Conservation (phyloP, 2,329 filamentous ascomycete genomes). For the Colletotrichum sp. region DNA sequence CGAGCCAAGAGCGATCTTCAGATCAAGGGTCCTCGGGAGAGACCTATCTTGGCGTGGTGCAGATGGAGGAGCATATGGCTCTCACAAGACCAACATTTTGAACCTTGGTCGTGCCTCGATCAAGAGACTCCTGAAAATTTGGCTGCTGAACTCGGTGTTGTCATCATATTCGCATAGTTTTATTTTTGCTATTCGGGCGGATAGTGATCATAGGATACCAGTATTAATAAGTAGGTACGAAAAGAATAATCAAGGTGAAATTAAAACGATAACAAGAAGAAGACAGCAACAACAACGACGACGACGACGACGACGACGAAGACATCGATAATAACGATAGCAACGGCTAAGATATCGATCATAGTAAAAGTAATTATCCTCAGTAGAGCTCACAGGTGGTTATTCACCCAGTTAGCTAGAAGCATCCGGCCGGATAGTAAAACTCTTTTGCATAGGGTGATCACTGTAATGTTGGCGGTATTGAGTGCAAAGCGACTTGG, state of each 20-base stretch:
- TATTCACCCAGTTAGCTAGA: too few species aligned
- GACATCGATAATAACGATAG: too few species aligned
- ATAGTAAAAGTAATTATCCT: too few species aligned
- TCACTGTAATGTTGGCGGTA: neutral
- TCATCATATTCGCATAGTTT: fast-evolving
- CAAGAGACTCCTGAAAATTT: neutral
- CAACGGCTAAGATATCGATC: too few species aligned
- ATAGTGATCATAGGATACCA: fast-evolving
- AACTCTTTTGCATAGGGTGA: neutral
- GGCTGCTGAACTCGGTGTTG: neutral
- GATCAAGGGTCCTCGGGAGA: neutral
- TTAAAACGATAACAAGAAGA: too few species aligned
- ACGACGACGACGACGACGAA: too few species aligned
- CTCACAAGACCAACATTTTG: neutral
- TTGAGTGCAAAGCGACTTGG: neutral
- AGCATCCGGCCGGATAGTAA: too few species aligned
- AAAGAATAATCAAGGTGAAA: too few species aligned
- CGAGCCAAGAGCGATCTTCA: neutral
- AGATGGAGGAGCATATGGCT: neutral
- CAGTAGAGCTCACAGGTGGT: too few species aligned
- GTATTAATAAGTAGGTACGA: too few species aligned
- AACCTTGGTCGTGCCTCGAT: neutral
- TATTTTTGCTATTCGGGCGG: too few species aligned
- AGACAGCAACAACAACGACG: too few species aligned
- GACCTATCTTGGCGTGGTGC: neutral